A percentile compares a stretch with the other conserved stretches of the same genome.
Conservation (phyloP, 805 yeast genomes). For the Vanderwaltozyma verrucispora region DNA sequence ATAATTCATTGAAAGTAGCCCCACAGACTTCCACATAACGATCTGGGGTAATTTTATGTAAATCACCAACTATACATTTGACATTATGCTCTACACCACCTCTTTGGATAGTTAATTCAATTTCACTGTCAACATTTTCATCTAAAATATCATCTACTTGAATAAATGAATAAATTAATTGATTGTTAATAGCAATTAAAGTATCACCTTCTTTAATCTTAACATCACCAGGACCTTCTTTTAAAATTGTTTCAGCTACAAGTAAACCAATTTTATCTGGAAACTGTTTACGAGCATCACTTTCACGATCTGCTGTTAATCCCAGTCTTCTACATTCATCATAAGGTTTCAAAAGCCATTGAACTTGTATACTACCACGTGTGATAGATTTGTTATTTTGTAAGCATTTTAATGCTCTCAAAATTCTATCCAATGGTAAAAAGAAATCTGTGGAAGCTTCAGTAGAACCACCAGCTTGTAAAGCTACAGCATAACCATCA, state of each 20-base stretch:
- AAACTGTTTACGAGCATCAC: slow-evolving; percentile 51
- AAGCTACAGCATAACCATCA: slow-evolving; percentile 78
- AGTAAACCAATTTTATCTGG: slow-evolving; percentile 72
- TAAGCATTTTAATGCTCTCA: slow-evolving; percentile 69
- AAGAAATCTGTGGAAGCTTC: slow-evolving; percentile 92
- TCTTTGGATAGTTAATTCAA: slow-evolving; percentile 56
- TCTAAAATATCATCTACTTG: slow-evolving; percentile 80
- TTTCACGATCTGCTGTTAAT: slow-evolving; percentile 62
- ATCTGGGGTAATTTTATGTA: slow-evolving; percentile 75
- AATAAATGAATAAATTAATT: slow-evolving; percentile 56
- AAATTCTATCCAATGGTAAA: slow-evolving; percentile 72
- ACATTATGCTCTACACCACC: slow-evolving; percentile 53
- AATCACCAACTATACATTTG: slow-evolving; percentile 52
- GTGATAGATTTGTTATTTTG: slow-evolving; percentile 52
- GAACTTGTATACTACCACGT: slow-evolving; percentile 87
- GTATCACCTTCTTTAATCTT: slow-evolving; percentile 78
- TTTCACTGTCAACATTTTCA: slow-evolving; percentile 46
- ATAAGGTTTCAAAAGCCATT: slow-evolving; percentile 77
- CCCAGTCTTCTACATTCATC: slow-evolving; percentile 89
- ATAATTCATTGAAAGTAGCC: slow-evolving; percentile 73
- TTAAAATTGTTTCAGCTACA: slow-evolving; percentile 73
- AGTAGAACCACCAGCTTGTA: slow-evolving; percentile 89
- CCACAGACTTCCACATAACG: slow-evolving; percentile 77
- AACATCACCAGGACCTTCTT: slow-evolving; percentile 75
- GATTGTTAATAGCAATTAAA: slow-evolving; percentile 60